Conservation (phyloP, 768 basidiomycete species). For the Glaciozyma antarctica region DNA sequence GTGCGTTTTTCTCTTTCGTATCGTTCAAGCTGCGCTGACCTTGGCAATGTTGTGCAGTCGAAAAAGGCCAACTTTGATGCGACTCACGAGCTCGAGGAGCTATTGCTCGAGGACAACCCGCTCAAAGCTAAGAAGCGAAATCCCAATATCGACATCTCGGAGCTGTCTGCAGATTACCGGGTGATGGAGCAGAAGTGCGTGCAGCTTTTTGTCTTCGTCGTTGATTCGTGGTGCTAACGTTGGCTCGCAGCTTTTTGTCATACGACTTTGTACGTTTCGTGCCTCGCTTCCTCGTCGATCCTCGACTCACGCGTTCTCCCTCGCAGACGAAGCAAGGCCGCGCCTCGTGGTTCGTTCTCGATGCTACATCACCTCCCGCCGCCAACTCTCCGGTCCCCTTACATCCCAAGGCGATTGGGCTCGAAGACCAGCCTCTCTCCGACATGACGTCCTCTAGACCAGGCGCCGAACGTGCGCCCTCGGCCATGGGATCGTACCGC, state of each 20-base stretch:
- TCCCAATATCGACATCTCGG: conserved; percentile 74
- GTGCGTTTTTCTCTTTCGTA: conserved; percentile 48
- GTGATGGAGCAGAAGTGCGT: conserved; percentile 94
- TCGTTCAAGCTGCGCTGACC: conserved; percentile 4
- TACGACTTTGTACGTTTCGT: conserved; percentile 16
- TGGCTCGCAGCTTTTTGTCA: conserved; percentile 14
- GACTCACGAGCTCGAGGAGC: conserved; percentile 92
- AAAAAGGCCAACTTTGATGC: conserved; percentile 99
- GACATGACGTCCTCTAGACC: conserved; percentile 1
- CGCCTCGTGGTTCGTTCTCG: conserved; percentile 24
- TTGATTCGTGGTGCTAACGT: neutral
- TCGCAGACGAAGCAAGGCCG: conserved; percentile 15
- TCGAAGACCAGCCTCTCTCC: conserved; percentile 27
- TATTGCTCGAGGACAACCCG: conserved; percentile 91
- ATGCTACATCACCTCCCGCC: neutral
- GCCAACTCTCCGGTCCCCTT: neutral
- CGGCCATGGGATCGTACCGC: neutral
- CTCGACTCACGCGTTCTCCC: neutral
- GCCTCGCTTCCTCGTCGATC: neutral
- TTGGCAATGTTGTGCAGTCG: conserved; percentile 49
- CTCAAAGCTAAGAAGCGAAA: conserved; percentile 89
- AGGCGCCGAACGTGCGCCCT: neutral
- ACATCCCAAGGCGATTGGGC: conserved; percentile 12
- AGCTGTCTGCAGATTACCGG: conserved; percentile 79
- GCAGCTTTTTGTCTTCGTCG: neutral